A percentile compares a stretch with the other conserved stretches of the same genome.
These are phyloP conservation scores for Hymenoscyphus occultus DNA, from an alignment of 2,329 filamentous ascomycete genomes.

Conservation along the genomic window DNA sequence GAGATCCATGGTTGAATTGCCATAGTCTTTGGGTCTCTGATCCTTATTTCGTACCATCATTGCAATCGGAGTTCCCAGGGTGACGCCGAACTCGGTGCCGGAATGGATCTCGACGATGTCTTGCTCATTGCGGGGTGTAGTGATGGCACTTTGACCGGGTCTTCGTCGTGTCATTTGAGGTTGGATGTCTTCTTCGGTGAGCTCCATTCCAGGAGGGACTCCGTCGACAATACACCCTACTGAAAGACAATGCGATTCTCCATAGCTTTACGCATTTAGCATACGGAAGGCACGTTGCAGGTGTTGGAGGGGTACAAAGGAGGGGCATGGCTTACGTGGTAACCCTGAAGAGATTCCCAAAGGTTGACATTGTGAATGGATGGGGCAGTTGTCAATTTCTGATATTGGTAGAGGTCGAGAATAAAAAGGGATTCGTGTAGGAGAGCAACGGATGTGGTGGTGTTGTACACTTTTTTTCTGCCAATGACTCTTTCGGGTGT, in stretches of 20 bases:
- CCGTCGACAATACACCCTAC: constrained; percentile 96
- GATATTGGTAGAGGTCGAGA: background rate
- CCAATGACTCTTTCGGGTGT: background rate
- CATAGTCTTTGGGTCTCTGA: constrained; percentile 89
- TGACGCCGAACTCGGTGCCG: constrained; percentile 85
- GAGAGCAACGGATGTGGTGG: background rate
- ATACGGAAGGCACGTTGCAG: constrained; percentile 5
- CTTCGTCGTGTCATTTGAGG: constrained; percentile 89
- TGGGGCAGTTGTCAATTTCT: background rate
- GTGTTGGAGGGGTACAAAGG: background rate
- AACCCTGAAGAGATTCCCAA: constrained; percentile 77
- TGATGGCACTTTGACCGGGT: constrained; percentile 85
- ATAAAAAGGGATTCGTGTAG: background rate
- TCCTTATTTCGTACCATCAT: constrained; percentile 90
- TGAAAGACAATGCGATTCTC: constrained; percentile 86
- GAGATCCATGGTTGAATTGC: constrained; percentile 81
- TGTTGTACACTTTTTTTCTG: background rate
- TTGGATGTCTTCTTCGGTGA: constrained; percentile 86
- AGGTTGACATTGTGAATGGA: constrained; percentile 69
- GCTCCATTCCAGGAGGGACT: constrained; percentile 79
- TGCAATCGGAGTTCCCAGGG: constrained; percentile 85
- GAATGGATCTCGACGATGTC: constrained; percentile 90
- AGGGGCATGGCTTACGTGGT: constrained; percentile 54
- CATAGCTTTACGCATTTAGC: constrained; percentile 50
- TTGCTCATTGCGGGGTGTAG: constrained; percentile 89